Conservation (phyloP, 805 yeast genomes). For the Metschnikowia baotianmanensis region DNA sequence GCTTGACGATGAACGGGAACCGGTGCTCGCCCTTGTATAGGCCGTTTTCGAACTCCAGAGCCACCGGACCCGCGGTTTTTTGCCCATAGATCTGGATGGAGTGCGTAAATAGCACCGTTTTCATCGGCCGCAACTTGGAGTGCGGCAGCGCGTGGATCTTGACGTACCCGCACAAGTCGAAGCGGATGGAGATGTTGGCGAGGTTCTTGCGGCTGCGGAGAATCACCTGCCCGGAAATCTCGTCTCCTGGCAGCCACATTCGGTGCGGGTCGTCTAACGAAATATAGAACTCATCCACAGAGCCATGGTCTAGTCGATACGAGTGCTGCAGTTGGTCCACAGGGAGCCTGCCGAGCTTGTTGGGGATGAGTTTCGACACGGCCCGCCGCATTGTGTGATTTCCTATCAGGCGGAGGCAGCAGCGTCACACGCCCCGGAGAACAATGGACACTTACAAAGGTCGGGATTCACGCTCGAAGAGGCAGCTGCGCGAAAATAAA, state of each 20-base stretch:
- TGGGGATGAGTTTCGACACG: constrained; percentile 45
- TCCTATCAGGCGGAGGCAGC: constrained; percentile 4
- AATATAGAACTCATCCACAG: constrained; percentile 66
- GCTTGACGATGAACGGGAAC: constrained; percentile 78
- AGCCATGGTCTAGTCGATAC: constrained; percentile 35
- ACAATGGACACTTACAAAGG: constrained; percentile 1
- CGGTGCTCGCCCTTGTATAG: constrained; percentile 81
- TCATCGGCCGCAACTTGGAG: constrained; percentile 51
- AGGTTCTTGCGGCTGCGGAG: constrained; percentile 55
- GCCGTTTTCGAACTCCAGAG: constrained; percentile 39
- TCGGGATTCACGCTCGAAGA: not conserved
- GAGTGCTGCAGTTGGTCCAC: constrained; percentile 12
- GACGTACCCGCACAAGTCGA: constrained; percentile 56
- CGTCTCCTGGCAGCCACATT: constrained; percentile 78
- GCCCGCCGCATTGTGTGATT: constrained; percentile 45
- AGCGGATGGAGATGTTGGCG: constrained; percentile 50
- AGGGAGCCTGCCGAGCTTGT: constrained; percentile 12
- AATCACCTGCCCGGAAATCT: constrained; percentile 60
- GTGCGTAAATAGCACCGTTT: constrained; percentile 55
- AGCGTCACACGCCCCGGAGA: constrained; percentile 8
- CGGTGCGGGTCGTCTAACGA: constrained; percentile 72
- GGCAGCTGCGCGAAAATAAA: not conserved
- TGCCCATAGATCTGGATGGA: constrained; percentile 58
- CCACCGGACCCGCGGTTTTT: constrained; percentile 2
- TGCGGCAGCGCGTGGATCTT: constrained; percentile 54